Conservation (phyloP, 495 filamentous ascomycete genomes). For the Aspergillus coremiiformis region DNA sequence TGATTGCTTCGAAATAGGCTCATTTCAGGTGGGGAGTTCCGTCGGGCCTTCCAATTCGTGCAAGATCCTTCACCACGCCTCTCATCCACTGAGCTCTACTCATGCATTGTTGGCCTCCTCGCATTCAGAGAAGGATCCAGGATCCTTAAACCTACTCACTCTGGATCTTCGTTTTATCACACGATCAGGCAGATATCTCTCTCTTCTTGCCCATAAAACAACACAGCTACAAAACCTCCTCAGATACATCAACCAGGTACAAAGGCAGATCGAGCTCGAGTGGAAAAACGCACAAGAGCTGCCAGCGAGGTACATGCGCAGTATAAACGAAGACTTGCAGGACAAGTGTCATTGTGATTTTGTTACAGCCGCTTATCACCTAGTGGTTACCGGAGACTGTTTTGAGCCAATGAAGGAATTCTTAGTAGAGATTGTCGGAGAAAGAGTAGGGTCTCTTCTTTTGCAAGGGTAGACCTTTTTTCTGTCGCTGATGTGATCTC, state of each 20-base stretch:
- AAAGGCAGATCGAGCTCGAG: constrained; percentile 64
- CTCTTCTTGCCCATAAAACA: constrained; percentile 75
- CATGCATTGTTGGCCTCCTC: constrained; percentile 60
- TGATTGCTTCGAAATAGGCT: constrained; percentile 81
- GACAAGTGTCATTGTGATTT: constrained; percentile 57
- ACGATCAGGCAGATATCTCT: constrained; percentile 70
- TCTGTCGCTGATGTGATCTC: constrained; percentile 11
- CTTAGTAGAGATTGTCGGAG: constrained; percentile 77
- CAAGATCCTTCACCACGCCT: constrained; percentile 49
- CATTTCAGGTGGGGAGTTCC: constrained; percentile 38
- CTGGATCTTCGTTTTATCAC: constrained; percentile 78
- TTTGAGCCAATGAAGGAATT: constrained; percentile 74
- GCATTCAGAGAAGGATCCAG: constrained; percentile 12
- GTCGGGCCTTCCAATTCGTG: constrained; percentile 14
- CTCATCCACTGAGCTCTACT: constrained; percentile 65
- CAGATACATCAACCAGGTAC: constrained; percentile 70
- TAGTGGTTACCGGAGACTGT: constrained; percentile 78
- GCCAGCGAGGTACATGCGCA: constrained; percentile 65
- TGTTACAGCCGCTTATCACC: constrained; percentile 72
- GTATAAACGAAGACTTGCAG: constrained; percentile 57
- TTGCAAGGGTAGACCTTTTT: too few relatives aligned
- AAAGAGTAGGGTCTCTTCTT: constrained; percentile 51
- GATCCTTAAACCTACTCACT: constrained; percentile 55
- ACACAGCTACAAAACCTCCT: constrained; percentile 81
- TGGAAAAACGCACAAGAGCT: constrained; percentile 80